Evolutionary conservation across 1,139 yeast genomes (phyloP).

Genomic region (Pichia sp.): DNA sequence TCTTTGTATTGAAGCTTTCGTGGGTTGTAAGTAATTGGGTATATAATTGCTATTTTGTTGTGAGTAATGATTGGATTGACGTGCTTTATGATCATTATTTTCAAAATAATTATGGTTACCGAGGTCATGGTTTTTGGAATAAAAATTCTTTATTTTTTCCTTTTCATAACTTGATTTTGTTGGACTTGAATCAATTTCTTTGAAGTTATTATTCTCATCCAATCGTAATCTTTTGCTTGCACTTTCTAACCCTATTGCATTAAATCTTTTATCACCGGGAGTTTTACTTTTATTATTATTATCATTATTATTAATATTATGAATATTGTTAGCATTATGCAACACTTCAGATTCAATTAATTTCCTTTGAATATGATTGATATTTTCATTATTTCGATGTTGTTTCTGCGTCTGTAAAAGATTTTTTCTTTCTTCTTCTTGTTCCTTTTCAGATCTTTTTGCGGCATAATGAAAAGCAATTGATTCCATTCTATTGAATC

Average conservation of each 20-base stretch:
- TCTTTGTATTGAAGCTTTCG: constrained; percentile 19
- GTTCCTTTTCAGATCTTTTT: constrained; percentile 7
- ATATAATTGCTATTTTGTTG: neutral
- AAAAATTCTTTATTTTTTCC: constrained; percentile 19
- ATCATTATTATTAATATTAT: too few species aligned
- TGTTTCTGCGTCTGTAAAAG: neutral
- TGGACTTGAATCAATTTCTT: constrained; percentile 26
- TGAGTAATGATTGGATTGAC: neutral
- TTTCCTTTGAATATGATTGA: constrained; percentile 6
- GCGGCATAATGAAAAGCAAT: constrained; percentile 31
- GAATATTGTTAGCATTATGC: neutral
- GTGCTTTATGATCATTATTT: neutral
- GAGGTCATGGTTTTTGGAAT: neutral
- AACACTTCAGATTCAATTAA: constrained; percentile 4
- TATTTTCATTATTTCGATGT: neutral
- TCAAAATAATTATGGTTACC: neutral
- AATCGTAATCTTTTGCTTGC: constrained; percentile 26
- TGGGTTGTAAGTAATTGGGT: constrained; percentile 22
- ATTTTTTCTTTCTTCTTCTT: neutral
- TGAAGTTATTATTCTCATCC: constrained; percentile 18
- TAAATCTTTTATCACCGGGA: constrained; percentile 25
- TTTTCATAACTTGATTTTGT: constrained; percentile 23
- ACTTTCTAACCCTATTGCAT: constrained; percentile 21
- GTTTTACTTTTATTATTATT: constrained; percentile 7
- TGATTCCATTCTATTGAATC: constrained; percentile 31